phyloP scores from a whole-genome alignment of 148 eudicot species.

The Dysphania ambrosioides region DNA sequence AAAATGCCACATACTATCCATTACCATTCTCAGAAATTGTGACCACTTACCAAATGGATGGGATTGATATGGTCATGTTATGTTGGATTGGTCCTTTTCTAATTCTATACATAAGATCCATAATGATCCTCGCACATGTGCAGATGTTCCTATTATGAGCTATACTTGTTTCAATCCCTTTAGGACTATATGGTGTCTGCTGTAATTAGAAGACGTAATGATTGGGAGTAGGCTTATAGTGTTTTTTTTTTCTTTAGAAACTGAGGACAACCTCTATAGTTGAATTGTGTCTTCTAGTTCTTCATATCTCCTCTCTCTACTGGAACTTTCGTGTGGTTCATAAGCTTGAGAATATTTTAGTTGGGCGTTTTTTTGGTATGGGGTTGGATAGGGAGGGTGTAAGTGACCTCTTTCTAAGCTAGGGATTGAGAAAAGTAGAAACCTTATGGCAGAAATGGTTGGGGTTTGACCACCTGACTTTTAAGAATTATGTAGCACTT shows the following conservation, averaged over 20 bases:
- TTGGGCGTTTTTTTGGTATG: neutral
- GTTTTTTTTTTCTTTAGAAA: too few species aligned
- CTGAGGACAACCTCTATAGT: too few species aligned
- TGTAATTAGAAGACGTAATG: neutral
- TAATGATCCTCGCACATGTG: neutral
- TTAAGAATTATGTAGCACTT: too few species aligned
- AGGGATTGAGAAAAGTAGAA: neutral
- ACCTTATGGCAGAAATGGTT: too few species aligned
- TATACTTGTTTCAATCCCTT: neutral
- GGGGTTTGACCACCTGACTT: neutral
- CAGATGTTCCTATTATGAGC: neutral
- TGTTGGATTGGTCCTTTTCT: neutral
- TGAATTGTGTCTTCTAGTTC: neutral
- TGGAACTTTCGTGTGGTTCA: neutral
- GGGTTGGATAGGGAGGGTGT: neutral
- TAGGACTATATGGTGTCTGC: neutral
- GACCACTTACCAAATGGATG: too few species aligned
- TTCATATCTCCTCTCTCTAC: neutral
- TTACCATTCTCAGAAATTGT: too few species aligned
- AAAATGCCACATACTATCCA: too few species aligned
- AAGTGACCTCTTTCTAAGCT: neutral
- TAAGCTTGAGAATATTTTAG: neutral
- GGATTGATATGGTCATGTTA: neutral
- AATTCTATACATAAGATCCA: neutral
- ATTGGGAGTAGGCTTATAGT: neutral